Evolutionary conservation across 2,329 filamentous ascomycete genomes (phyloP).

Genomic region (Colletotrichum endophyticum): DNA sequence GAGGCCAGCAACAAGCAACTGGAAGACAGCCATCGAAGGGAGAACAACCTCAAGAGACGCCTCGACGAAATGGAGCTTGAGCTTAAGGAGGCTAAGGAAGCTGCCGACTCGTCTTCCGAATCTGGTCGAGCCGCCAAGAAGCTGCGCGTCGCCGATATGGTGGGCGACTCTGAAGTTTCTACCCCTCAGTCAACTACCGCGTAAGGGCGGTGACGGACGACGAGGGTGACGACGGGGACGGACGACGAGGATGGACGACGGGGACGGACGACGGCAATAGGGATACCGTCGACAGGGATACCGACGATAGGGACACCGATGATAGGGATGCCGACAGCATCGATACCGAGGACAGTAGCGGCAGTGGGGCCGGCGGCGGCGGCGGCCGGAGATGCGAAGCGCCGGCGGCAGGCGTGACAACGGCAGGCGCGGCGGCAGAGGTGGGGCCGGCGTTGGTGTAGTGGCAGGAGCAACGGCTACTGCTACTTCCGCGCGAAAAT

Average conservation of each 20-base stretch:
- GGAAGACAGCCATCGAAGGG: conserved; percentile 78
- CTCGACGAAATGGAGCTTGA: conserved; percentile 79
- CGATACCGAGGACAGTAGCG: not conserved
- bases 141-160: conserved; percentile 11
- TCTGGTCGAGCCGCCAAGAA: conserved; percentile 17
- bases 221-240: not conserved
- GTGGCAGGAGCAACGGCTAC: not conserved
- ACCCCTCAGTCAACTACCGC: conserved; percentile 15
- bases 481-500: not conserved
- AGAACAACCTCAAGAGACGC: conserved; percentile 81
- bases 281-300: not conserved
- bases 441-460: not conserved
- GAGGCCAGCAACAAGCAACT: conserved; percentile 59
- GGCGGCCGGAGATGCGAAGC: too few species aligned
- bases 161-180: conserved; percentile 10
- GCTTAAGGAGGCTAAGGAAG: conserved; percentile 37
- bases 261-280: not conserved
- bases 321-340: not conserved
- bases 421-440: not conserved
- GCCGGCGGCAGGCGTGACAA: not conserved
- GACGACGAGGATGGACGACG: not conserved
- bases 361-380: not conserved
- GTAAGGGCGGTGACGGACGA: not conserved
- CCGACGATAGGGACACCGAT: not conserved
- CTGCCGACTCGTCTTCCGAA: conserved; percentile 7